Base-by-base conservation (phyloP, 225 moss, liverwort and hornwort species). In the Pleurozium schreberi region DNA sequence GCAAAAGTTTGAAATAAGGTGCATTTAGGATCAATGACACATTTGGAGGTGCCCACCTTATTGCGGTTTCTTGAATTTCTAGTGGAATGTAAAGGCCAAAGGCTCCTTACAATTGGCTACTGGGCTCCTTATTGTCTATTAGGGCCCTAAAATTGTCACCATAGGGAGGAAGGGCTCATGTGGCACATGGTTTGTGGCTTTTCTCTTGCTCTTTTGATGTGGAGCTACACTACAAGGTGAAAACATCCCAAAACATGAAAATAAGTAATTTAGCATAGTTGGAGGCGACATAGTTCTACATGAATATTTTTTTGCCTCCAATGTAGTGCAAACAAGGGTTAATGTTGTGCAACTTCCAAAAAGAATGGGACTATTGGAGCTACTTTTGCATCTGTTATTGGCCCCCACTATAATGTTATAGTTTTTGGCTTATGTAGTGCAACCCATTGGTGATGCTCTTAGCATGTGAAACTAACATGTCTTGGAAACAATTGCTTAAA, bases 51-150 rank as follows among this genome's bases (percentile, higher is more conserved):
- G 4, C 4, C n/a, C 2, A 14, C 42, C 5, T 70, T 33, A 4
- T 47, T 74, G n/a, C n/a, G n/a, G n/a, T n/a, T n/a, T n/a, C n/a
- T 47, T 73, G 6, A 43, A 16, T 43, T 28, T 73, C 10, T 0
- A 43, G 1, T 0, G 0, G 2, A 2, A 3, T 36, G 0, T 36
- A 3, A 52, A 76, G 76, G 14, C 36, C 12, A 52, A 2, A 52
- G 34, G 52, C 14, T 34, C 5, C 22, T 0, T 8, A 53, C 14
- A 14, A 14, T 76, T 22, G 36, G 5, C 5, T 33, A 50, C 1
- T 33, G 12, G 33, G 7, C n/a, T n/a, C n/a, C n/a, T n/a, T n/a
- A n/a, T 6, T 36, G 5, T 76, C 4, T 36, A 5, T 2, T 1
- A 36, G 6, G 14, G 36, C 9, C 23, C 8, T 33, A 34, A 75